These are phyloP conservation scores for Elsinoe ampelina DNA, from an alignment of 2,329 filamentous ascomycete species.

Conservation along the genomic window DNA sequence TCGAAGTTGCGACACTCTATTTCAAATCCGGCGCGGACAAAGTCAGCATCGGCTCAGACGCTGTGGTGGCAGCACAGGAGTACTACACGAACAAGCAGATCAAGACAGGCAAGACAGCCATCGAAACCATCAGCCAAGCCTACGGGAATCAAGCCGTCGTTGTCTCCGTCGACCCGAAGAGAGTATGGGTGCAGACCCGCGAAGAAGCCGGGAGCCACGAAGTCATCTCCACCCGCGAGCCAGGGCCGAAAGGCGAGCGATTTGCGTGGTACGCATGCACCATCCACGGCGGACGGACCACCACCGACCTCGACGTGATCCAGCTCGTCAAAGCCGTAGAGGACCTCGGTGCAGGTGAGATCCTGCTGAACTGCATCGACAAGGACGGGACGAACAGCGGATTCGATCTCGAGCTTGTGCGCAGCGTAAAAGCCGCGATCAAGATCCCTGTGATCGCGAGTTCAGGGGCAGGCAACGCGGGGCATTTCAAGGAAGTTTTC, in stretches of 20 bases:
- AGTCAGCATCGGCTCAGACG: slow-evolving; percentile 92
- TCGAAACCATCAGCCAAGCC: slow-evolving; percentile 86
- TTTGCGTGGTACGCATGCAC: slow-evolving; percentile 98
- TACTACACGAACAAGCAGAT: slow-evolving; percentile 65
- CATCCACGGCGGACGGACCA: slow-evolving; percentile 88
- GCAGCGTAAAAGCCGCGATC: slow-evolving; percentile 76
- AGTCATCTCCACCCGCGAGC: slow-evolving; percentile 59
- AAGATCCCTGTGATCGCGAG: slow-evolving; percentile 92
- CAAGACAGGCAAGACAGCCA: slow-evolving; percentile 74
- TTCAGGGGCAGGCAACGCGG: slow-evolving; percentile 79
- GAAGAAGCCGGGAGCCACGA: slow-evolving; percentile 59
- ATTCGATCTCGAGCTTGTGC: slow-evolving; percentile 87
- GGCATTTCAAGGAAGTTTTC: slow-evolving; percentile 88
- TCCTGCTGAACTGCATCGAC: slow-evolving; percentile 95
- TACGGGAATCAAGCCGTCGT: slow-evolving; percentile 97
- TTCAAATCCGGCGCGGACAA: slow-evolving; percentile 97
- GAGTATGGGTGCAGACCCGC: slow-evolving; percentile 69
- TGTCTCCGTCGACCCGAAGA: slow-evolving; percentile 86
- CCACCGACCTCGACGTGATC: slow-evolving; percentile 84
- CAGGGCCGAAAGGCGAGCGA: slow-evolving; percentile 65
- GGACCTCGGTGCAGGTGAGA: slow-evolving; percentile 90
- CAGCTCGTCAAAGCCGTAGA: slow-evolving; percentile 84
- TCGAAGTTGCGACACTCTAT: slow-evolving; percentile 93
- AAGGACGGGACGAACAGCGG: slow-evolving; percentile 89
- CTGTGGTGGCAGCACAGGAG: slow-evolving; percentile 83